Base-by-base conservation (phyloP, 306 rosid genomes). In the Astragalus membranaceus region DNA sequence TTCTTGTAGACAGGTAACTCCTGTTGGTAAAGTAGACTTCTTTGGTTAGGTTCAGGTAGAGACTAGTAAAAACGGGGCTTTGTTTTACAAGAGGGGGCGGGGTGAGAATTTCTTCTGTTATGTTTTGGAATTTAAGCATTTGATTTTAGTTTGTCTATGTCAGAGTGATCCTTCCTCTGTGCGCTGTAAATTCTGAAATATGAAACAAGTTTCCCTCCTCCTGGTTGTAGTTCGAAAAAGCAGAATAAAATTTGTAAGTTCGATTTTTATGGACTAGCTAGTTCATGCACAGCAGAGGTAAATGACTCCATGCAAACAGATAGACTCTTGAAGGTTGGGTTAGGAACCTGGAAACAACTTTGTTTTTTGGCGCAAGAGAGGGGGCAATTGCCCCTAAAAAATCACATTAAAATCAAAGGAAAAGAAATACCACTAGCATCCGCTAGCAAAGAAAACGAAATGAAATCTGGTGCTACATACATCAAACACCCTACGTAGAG, bases 11-110 rank as follows among this genome's bases (percentile, higher is more conserved):
- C 68, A 55, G 48, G 64, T 55, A 5, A 50, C 10, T 48, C 57
- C 67, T 64, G 76, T 70, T 78, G 58, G 76, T 75, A 55, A 64
- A 75, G 52, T 81, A 77, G 72, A 75, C 72, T 61, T 64, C 66
- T 72, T 58, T 71, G 78, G 81, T 73, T 53, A 79, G 80, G 54
- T 59, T 75, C 64, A 54, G 61, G 77, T 68, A 76, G 69, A 70
- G 43, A 59, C 62, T 75, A 70, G 70, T 74, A 73, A 73, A 26
- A 83, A 48, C 6, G 32, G 77, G 42, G 75, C 15, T 74, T 46
- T 30, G 76, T 63, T 65, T 84, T 58, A 78, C 75, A 55, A 33
- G 37, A 15, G 76, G 52, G 66, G 44, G 73, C 3, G 9, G n/a
- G 75, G 72, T n/a, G 66, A 72, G 60, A 49, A 32, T 79, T 43